These are phyloP conservation scores for Lactifluus piperatus DNA, from an alignment of 768 basidiomycete genomes.

Conservation along the genomic window DNA sequence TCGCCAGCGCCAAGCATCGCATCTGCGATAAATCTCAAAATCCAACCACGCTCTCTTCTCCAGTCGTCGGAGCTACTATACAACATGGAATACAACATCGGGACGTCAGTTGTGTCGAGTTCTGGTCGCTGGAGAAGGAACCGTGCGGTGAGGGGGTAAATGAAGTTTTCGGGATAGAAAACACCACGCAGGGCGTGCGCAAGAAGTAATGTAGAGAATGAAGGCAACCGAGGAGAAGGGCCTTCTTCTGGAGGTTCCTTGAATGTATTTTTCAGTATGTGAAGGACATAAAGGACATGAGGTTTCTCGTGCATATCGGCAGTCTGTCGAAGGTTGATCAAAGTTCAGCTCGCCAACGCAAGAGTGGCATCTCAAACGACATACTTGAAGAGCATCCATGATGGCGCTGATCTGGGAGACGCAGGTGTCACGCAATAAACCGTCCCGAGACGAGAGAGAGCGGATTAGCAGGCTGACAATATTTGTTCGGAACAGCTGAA, in stretches of 20 bases:
- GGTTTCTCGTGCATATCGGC: slow-evolving; percentile 72
- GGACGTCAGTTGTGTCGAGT: slow-evolving; percentile 75
- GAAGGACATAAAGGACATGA: slow-evolving; percentile 64
- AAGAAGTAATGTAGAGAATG: slow-evolving; percentile 73
- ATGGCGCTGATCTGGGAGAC: slow-evolving; percentile 52
- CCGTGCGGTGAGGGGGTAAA: slow-evolving; percentile 77
- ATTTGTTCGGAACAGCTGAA: slow-evolving; percentile 78
- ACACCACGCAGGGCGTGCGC: slow-evolving; percentile 73
- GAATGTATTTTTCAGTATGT: slow-evolving; percentile 51
- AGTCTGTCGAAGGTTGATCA: slow-evolving; percentile 31
- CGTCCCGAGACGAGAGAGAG: slow-evolving; percentile 59
- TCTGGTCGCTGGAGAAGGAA: slow-evolving; percentile 87
- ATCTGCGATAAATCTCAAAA: slow-evolving; percentile 72
- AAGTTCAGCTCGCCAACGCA: neutral
- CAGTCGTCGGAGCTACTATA: slow-evolving; percentile 74
- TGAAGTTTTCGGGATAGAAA: slow-evolving; percentile 82
- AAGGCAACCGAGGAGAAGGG: slow-evolving; percentile 52
- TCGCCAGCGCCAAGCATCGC: slow-evolving; percentile 51
- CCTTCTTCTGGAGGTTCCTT: slow-evolving; percentile 32
- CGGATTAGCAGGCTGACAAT: slow-evolving; percentile 65
- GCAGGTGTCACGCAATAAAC: slow-evolving; percentile 49
- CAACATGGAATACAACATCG: slow-evolving; percentile 83
- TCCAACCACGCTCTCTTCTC: slow-evolving; percentile 88
- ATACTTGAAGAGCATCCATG: slow-evolving; percentile 54
- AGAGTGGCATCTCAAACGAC: slow-evolving; percentile 23